phyloP scores from a whole-genome alignment of 352 stramenopile genomes.

The Pythium rishiriense region DNA sequence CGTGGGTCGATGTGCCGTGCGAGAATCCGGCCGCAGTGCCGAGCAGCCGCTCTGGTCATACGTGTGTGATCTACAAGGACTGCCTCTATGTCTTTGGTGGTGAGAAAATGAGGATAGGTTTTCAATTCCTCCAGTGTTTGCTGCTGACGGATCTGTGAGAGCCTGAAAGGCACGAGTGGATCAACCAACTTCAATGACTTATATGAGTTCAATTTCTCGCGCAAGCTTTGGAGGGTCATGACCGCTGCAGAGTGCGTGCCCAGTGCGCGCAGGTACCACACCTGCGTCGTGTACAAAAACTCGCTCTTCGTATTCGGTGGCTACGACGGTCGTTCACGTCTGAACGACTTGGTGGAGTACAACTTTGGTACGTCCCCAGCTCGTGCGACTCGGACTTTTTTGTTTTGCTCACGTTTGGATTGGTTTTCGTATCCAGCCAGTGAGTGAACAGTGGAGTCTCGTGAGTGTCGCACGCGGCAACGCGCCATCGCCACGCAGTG shows the following conservation, averaged over 20 bases:
- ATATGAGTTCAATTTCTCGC: constrained; percentile 91
- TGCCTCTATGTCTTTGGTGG: constrained; percentile 92
- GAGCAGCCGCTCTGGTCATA: too few relatives aligned
- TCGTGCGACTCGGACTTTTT: too few relatives aligned
- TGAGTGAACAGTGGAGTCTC: constrained; percentile 77
- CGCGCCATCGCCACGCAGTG: constrained; percentile 93
- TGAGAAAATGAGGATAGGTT: constrained; percentile 28
- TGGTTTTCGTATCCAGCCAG: constrained; percentile 23
- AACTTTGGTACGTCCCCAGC: constrained; percentile 75
- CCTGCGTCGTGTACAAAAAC: constrained; percentile 91
- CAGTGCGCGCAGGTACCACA: constrained; percentile 92
- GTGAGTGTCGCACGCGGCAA: too few relatives aligned
- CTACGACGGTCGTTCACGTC: constrained; percentile 90
- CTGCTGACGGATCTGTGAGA: too few relatives aligned
- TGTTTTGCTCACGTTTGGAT: background rate
- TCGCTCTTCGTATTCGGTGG: constrained; percentile 95
- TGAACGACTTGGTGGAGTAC: constrained; percentile 96
- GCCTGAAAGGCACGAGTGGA: constrained; percentile 84
- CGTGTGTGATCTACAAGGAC: too few relatives aligned
- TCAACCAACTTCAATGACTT: constrained; percentile 93
- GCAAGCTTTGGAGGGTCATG: constrained; percentile 75
- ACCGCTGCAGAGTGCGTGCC: constrained; percentile 64
- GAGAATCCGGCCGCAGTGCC: too few relatives aligned
- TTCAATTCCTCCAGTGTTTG: too few relatives aligned
- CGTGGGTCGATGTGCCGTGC: too few relatives aligned